phyloP scores from a whole-genome alignment of 108 stramenopile genomes.

The Seminavis robusta region DNA sequence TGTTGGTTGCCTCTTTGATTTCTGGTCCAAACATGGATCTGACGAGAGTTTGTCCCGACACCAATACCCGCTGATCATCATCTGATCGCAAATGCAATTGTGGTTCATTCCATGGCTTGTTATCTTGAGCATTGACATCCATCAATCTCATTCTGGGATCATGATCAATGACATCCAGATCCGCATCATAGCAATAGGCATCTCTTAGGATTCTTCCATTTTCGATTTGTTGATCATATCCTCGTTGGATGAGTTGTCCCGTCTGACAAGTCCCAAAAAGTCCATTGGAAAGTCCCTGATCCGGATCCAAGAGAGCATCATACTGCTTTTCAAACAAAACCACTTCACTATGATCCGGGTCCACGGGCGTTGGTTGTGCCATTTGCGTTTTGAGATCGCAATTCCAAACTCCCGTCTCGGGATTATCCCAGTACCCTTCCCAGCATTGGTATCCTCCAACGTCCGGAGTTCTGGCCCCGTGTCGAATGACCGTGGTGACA shows the following conservation, averaged over 20 bases:
- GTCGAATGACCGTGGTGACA: constrained; percentile 77
- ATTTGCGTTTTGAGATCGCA: constrained; percentile 64
- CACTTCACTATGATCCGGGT: not conserved
- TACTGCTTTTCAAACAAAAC: constrained; percentile 73
- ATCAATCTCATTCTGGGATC: constrained; percentile 61
- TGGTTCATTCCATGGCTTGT: no score
- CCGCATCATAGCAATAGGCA: constrained; percentile 63
- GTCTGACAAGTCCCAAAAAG: constrained; percentile 79
- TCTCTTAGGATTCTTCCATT: constrained; percentile 70
- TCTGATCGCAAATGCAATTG: constrained; percentile 68
- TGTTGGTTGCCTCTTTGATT: not conserved
- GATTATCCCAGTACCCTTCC: constrained; percentile 54
- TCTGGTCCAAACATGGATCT: constrained; percentile 71
- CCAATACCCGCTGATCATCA: constrained; percentile 86
- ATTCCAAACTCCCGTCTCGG: constrained; percentile 54
- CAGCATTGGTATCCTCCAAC: constrained; percentile 41
- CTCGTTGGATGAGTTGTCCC: constrained; percentile 76
- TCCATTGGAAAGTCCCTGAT: constrained; percentile 18
- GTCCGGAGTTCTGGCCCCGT: constrained; percentile 76
- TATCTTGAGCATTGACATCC: constrained; percentile 41
- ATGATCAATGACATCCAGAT: no score
- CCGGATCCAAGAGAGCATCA: constrained; percentile 43
- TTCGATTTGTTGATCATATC: constrained; percentile 73
- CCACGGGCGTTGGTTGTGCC: constrained; percentile 34
- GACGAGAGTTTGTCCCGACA: constrained; percentile 81